Evolutionary conservation across 805 yeast species (phyloP), one percentile per base, ranked within the genome.

Genomic region (Kluyveromyces siamensis): DNA sequence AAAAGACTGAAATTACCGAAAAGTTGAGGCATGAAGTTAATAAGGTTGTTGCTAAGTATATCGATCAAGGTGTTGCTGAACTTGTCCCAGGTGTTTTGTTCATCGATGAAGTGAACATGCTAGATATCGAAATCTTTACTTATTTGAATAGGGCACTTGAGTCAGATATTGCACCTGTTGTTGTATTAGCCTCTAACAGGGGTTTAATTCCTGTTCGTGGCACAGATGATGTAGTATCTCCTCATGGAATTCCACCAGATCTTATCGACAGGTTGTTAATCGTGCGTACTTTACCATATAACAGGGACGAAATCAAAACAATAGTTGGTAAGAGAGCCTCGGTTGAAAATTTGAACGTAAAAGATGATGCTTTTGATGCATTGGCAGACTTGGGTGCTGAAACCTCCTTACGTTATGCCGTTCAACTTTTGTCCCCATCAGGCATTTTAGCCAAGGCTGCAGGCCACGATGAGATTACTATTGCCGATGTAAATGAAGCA

Each of bases 61-160:
- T 91, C 51, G 96, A 91, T 68, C 97, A 93, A 72, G 99, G 99
- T 52, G 87, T 91, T 47, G 99, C 99, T 11, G 98, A 91, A 70
- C 76, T 93, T 44, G 87, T 93, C 50, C 99, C 99, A 1, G 99
- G 99, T 60, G 99, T 93, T 21, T 73, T 93, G 59, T 93, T 93
- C 69, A 93, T 93, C 58, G 99, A 93, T 70, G 99, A 93, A 72
- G 98, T 90, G 41, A 95, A 93, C 72, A 93, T 93, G 99, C 76
- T 93, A 59, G 99, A 93, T 65, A 84, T 93, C 54, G 99, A 93
- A 74, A 87, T 95, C 66, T 93, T 93, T 72, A 87, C 99, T 11
- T 93, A 87, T 67, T 74, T 93, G 61, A 93, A 93, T 73, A 79
- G 95, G 55, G 98, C 98, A 9, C 75, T 93, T 54, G 99, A 93